A percentile compares a stretch with the other conserved stretches of the same genome.
phyloP scores from a whole-genome alignment of 805 yeast genomes.

The Danielia oregonensis region DNA sequence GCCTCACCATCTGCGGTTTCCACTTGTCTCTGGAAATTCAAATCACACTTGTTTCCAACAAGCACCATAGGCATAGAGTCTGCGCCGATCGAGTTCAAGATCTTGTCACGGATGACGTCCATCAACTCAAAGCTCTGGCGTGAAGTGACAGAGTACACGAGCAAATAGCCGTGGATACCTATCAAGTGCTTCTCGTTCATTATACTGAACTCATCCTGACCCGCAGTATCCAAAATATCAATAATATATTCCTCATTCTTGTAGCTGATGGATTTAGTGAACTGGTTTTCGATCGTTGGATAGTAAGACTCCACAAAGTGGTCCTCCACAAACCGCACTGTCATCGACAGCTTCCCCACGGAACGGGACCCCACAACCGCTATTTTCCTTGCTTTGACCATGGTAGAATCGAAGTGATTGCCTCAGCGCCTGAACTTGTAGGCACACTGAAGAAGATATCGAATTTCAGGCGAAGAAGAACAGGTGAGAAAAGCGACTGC shows the following conservation, averaged over 20 bases:
- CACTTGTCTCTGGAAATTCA: slow-evolving; percentile 17
- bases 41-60: slow-evolving; percentile 18
- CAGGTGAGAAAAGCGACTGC: too few relatives aligned
- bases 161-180: slow-evolving; percentile 78
- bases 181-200: slow-evolving; percentile 74
- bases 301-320: slow-evolving; percentile 86
- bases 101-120: slow-evolving; percentile 75
- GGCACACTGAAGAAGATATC: too few relatives aligned
- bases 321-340: slow-evolving; percentile 81
- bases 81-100: slow-evolving; percentile 60
- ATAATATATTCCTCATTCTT: slow-evolving; percentile 74
- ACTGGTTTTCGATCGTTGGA: slow-evolving; percentile 88
- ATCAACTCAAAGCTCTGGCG: slow-evolving; percentile 74
- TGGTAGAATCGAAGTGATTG: too few relatives aligned
- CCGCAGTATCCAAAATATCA: slow-evolving; percentile 89
- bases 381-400: slow-evolving; percentile 62
- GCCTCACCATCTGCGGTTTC: slow-evolving; percentile 29
- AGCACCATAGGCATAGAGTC: slow-evolving; percentile 47
- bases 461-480: too few relatives aligned
- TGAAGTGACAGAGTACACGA: slow-evolving; percentile 80
- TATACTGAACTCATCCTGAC: slow-evolving; percentile 84
- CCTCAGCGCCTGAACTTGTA: too few relatives aligned
- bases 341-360: slow-evolving; percentile 84
- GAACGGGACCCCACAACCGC: slow-evolving; percentile 87
- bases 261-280: slow-evolving; percentile 63